phyloP scores from a whole-genome alignment of 2,329 filamentous ascomycete species.

The Alternaria incomplexa region DNA sequence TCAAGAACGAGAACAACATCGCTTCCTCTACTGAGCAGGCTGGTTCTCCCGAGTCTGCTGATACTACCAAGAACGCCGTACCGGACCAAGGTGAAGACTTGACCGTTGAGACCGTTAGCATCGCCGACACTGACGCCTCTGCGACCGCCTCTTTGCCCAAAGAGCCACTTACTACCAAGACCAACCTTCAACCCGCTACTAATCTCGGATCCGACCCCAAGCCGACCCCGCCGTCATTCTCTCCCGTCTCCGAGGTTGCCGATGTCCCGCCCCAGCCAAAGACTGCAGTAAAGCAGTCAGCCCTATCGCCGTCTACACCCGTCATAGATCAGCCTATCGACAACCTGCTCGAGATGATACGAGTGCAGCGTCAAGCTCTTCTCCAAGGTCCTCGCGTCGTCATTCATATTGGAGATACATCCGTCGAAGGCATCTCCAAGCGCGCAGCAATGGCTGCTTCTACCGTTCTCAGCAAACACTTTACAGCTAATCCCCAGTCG shows the following conservation, averaged over 20 bases:
- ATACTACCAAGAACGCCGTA: not conserved
- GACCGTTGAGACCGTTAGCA: not conserved
- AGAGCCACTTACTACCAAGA: not conserved
- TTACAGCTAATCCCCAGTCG: conserved; percentile 9
- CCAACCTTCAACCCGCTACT: not conserved
- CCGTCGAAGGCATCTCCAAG: conserved; percentile 8
- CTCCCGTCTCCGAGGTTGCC: not conserved
- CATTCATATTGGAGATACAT: conserved; percentile 7
- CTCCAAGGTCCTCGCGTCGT: conserved; percentile 12
- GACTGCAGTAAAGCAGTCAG: not conserved
- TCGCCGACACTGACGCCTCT: not conserved
- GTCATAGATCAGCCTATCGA: conserved; percentile 6
- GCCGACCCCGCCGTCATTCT: not conserved
- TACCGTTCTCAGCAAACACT: conserved; percentile 11
- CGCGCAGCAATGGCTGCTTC: conserved; percentile 24
- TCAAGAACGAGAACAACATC: not conserved
- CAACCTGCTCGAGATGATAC: conserved; percentile 13
- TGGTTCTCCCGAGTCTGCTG: not conserved
- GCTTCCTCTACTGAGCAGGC: not conserved
- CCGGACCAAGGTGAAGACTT: not conserved
- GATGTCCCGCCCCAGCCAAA: not conserved
- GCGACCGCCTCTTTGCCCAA: not conserved
- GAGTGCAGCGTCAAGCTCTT: conserved; percentile 8
- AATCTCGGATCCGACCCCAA: not conserved
- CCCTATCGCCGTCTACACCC: not conserved